A percentile compares a stretch with the other conserved stretches of the same genome.
Conservation (phyloP, 768 basidiomycete genomes). For the Baorangia bicolor region DNA sequence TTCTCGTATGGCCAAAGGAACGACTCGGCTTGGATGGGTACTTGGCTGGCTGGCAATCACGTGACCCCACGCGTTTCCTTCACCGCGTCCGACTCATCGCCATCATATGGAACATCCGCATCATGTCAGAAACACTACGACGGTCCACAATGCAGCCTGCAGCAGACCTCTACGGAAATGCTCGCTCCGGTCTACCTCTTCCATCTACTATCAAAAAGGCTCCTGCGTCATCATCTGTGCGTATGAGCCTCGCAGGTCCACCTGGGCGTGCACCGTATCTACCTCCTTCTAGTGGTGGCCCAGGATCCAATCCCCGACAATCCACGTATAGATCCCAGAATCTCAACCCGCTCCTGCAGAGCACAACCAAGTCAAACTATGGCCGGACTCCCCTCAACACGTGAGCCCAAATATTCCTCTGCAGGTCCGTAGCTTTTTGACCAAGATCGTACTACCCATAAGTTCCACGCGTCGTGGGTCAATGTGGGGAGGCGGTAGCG, state of each 20-base stretch:
- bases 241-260: constrained; percentile 76
- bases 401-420: constrained; percentile 36
- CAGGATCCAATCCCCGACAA: constrained; percentile 57
- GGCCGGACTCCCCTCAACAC: constrained; percentile 75
- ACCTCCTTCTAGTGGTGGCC: constrained; percentile 33
- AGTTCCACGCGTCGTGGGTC: constrained; percentile 79
- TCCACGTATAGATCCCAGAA: constrained; percentile 72
- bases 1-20: neutral
- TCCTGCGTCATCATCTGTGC: constrained; percentile 41
- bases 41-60: constrained; percentile 12
- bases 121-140: constrained; percentile 49
- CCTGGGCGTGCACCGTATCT: constrained; percentile 59
- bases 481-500: constrained; percentile 57
- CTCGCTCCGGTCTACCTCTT: constrained; percentile 67
- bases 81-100: too few species aligned
- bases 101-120: neutral
- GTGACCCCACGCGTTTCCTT: constrained; percentile 17
- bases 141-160: constrained; percentile 59
- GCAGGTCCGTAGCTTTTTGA: constrained; percentile 3
- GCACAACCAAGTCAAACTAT: constrained; percentile 61
- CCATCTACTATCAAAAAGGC: constrained; percentile 77
- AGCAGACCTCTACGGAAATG: constrained; percentile 47
- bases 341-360: constrained; percentile 64
- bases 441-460: constrained; percentile 1
- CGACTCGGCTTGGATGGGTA: neutral